Conservation (phyloP, 2,329 filamentous ascomycete species). For the Cyphellophora europaea region DNA sequence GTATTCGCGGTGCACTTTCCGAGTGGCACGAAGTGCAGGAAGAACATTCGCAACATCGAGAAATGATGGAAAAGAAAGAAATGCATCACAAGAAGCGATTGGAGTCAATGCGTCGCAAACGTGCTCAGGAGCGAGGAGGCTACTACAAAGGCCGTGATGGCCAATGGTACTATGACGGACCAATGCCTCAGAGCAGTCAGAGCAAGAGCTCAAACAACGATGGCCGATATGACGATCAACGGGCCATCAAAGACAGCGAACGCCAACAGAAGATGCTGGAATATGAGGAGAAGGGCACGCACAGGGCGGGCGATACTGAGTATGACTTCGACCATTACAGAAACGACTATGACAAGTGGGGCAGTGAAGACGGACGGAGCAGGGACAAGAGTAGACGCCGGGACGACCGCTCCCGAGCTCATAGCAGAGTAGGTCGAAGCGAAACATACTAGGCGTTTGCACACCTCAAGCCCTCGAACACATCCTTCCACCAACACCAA, state of each 20-base stretch:
- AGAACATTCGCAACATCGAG: conserved; percentile 47
- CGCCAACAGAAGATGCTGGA: conserved; percentile 9
- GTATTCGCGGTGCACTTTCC: conserved; percentile 56
- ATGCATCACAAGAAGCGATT: conserved; percentile 18
- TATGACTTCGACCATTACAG: neutral
- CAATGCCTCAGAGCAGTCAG: conserved; percentile 11
- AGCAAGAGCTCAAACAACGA: conserved; percentile 6
- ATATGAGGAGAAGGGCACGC: conserved; percentile 5
- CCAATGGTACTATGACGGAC: conserved; percentile 18
- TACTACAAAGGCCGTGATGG: conserved; percentile 20
- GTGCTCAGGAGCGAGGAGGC: conserved; percentile 13
- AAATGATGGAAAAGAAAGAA: conserved; percentile 43
- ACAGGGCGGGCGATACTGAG: neutral
- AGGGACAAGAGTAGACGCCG: neutral
- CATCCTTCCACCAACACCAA: too few species aligned
- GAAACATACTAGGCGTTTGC: too few species aligned
- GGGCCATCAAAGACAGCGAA: conserved; percentile 6
- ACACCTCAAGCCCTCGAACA: too few species aligned
- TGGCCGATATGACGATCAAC: conserved; percentile 10
- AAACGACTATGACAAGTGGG: neutral
- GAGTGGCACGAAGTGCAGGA: conserved; percentile 62
- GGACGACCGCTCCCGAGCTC: too few species aligned
- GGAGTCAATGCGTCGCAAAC: conserved; percentile 11
- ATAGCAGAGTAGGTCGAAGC: too few species aligned
- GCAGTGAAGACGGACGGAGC: neutral